Evolutionary conservation across 192 early-diverging fungal species (phyloP).

Genomic region (Rhizophlyctis rosea): DNA sequence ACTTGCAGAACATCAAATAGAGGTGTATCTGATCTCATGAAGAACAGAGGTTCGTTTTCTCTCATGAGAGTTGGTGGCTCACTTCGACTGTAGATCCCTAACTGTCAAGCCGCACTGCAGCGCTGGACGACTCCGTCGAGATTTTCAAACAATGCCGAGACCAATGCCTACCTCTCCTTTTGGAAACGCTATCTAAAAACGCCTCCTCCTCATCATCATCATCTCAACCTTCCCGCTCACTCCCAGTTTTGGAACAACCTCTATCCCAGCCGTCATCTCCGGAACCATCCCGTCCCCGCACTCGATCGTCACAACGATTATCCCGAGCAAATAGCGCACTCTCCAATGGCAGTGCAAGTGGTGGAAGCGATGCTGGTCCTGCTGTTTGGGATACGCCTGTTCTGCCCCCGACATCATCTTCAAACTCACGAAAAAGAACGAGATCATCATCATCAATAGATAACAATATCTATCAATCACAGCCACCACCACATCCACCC

Average conservation of each 20-base stretch:
- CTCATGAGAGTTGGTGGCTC: not conserved
- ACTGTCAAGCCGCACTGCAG: not conserved
- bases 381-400: no score
- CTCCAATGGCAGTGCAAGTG: no score
- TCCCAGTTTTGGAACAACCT: not conserved
- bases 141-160: not conserved
- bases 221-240: not conserved
- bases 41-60: constrained; percentile 14
- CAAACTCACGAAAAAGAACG: no score
- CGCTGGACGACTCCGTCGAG: not conserved
- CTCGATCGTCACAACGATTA: not conserved
- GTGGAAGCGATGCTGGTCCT: no score
- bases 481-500: not conserved
- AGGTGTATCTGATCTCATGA: constrained; percentile 29
- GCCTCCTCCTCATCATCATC: not conserved
- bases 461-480: not conserved
- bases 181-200: not conserved
- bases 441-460: not conserved
- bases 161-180: constrained; percentile 2
- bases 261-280: not conserved
- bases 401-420: no score
- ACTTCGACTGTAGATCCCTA: no score
- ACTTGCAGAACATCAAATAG: constrained; percentile 49
- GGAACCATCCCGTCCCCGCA: not conserved
- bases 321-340: not conserved